Conservation (phyloP, 805 yeast genomes). For the Candida quercuum region DNA sequence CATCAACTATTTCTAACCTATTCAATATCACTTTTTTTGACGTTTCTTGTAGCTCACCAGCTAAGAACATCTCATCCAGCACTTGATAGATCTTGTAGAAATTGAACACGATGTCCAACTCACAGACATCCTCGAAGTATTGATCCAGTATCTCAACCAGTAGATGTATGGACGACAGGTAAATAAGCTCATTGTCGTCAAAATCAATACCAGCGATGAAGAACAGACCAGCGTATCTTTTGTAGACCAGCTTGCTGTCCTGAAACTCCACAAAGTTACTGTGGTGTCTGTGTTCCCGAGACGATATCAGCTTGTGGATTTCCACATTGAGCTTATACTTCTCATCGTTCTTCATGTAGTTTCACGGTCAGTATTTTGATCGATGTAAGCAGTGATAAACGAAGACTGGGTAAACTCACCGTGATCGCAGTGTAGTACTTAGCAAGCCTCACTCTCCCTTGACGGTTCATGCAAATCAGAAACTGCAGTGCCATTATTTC, state of each 20-base stretch:
- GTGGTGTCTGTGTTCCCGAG: slow-evolving; percentile 81
- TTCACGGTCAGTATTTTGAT: slow-evolving; percentile 27
- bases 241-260: slow-evolving; percentile 65
- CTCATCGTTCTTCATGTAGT: slow-evolving; percentile 32
- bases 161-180: slow-evolving; percentile 78
- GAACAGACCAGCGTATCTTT: slow-evolving; percentile 88
- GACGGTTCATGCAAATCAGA: slow-evolving; percentile 80
- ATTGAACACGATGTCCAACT: slow-evolving; percentile 87
- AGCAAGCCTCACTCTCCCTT: slow-evolving; percentile 85
- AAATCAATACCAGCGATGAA: slow-evolving; percentile 79
- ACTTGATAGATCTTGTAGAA: slow-evolving; percentile 79
- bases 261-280: slow-evolving; percentile 75
- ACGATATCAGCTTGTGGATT: slow-evolving; percentile 72
- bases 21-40: slow-evolving; percentile 63
- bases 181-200: slow-evolving; percentile 77
- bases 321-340: slow-evolving; percentile 47
- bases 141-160: slow-evolving; percentile 85
- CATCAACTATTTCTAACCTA: slow-evolving; percentile 60
- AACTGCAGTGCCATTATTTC: slow-evolving; percentile 73
- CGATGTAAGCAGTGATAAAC: slow-evolving; percentile 21
- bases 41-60: slow-evolving; percentile 88
- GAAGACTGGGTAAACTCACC: slow-evolving; percentile 22
- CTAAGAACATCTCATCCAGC: slow-evolving; percentile 81
- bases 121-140: slow-evolving; percentile 83
- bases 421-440: slow-evolving; percentile 61